Base-by-base conservation (phyloP, 2,329 filamentous ascomycete species). In the Westerdykella ornata region DNA sequence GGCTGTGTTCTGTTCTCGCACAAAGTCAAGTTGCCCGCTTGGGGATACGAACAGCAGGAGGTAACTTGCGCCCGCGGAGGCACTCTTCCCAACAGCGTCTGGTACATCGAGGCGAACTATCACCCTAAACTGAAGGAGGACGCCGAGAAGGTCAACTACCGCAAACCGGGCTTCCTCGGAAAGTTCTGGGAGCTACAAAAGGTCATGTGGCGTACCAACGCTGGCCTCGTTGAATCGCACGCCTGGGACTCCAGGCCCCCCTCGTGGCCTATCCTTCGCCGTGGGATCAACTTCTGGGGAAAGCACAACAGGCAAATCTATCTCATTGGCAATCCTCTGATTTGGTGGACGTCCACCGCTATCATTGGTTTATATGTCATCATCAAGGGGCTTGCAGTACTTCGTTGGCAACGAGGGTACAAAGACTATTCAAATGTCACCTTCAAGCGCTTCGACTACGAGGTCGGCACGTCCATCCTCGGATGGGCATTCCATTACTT, bases 241-340 rank as follows among this genome's bases (percentile, higher is more conserved):
- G 88, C 89, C 39, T 98, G 94, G 92, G 92, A 98, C 65, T 97
- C 92, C 35, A 85, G 92, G 35, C 92, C 92, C 22, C 80, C 81
- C 26, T 90, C 88, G 5, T 98, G 92, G 92, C 92, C 92, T 16
- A 78, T 94, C 43, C 80, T 98, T 39, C 80, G 80, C 53, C 87
- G 92, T 48, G 92, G 92, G 58, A 98, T 98, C 76, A 98, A 98
- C 73, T 98, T 98, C 76, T 98, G 92, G 92, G 88, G 90, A 52
- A 88, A 85, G 59, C 78, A 96, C 59, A 77, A 95, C 66, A 87
- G 88, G 46, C 92, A 98, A 66, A 88, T 98, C 55, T 98, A 98
- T 68, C 82, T 98, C 15, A 82, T 96, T 42, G 92, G 92, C 41
- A 38, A 38, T 19, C 89, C 89, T 2, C 69, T 96, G 43, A 84